Percentiles rank a stretch among this genome's conserved stretches.
Conservation (phyloP, 2,329 filamentous ascomycete genomes). For the Chrysosporium queenslandicum region DNA sequence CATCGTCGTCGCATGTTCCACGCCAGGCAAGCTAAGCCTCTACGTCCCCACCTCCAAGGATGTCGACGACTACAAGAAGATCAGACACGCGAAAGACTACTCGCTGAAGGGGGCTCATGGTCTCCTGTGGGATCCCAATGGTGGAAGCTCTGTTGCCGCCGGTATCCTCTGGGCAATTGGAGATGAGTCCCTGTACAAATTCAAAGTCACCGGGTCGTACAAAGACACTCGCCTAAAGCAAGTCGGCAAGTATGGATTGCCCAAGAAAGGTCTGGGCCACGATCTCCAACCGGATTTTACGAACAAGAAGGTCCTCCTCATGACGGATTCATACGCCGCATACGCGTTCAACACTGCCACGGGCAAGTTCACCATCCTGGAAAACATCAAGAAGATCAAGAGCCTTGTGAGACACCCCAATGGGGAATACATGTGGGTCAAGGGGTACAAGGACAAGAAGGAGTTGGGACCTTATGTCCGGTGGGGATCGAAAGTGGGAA, state of each 20-base stretch:
- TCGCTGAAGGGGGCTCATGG: conserved; percentile 10
- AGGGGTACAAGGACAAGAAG: conserved; percentile 15
- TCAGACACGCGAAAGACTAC: conserved; percentile 10
- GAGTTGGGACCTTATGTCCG: conserved; percentile 19
- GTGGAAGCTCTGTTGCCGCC: not conserved
- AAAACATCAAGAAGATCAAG: conserved; percentile 14
- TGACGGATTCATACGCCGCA: conserved; percentile 17
- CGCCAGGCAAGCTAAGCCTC: conserved; percentile 15
- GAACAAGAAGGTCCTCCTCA: conserved; percentile 15
- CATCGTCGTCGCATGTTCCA: conserved; percentile 17
- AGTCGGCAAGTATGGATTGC: conserved; percentile 4
- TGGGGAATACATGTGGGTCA: conserved; percentile 19
- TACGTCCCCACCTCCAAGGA: conserved; percentile 16
- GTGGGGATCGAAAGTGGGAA: conserved; percentile 13
- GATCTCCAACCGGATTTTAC: conserved; percentile 18
- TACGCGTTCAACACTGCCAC: conserved; percentile 16
- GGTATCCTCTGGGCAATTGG: conserved; percentile 12
- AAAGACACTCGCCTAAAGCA: conserved; percentile 6
- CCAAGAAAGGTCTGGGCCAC: conserved; percentile 15
- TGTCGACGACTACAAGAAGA: conserved; percentile 14
- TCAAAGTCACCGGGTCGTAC: conserved; percentile 9
- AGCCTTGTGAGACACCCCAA: conserved; percentile 16
- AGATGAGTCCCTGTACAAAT: conserved; percentile 10
- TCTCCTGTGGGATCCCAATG: conserved; percentile 14
- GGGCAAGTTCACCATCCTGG: conserved; percentile 14